These are phyloP conservation scores for Friedmanniomyces endolithicus DNA, from an alignment of 495 filamentous ascomycete genomes.

Conservation along the genomic window DNA sequence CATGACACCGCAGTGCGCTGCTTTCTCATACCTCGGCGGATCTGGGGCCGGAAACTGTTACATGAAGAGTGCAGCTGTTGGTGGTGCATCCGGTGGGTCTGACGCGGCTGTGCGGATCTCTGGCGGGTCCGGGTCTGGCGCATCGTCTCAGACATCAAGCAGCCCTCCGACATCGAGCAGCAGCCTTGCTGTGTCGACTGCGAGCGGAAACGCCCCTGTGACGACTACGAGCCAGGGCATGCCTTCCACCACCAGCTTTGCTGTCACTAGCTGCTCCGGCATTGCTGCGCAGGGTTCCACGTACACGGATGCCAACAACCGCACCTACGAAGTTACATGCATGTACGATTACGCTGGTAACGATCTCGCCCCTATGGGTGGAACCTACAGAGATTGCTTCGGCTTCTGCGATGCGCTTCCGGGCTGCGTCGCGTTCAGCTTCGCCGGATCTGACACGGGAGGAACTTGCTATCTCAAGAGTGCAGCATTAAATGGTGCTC, in stretches of 20 bases:
- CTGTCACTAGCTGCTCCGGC: neutral
- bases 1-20: constrained; percentile 4
- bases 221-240: neutral
- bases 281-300: neutral
- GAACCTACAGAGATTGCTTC: constrained; percentile 7
- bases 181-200: no score
- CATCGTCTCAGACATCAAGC: neutral
- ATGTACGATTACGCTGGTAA: constrained; percentile 5
- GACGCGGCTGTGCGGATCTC: neutral
- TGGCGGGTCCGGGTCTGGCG: neutral
- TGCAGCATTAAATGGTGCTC: neutral
- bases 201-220: no score
- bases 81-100: neutral
- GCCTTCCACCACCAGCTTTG: neutral
- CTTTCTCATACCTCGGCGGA: constrained; percentile 13
- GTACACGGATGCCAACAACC: constrained; percentile 1
- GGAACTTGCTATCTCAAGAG: constrained; percentile 12
- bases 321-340: constrained; percentile 7
- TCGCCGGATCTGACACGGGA: neutral
- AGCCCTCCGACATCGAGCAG: neutral
- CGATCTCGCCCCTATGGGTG: neutral
- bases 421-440: constrained; percentile 7
- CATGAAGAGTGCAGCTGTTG: constrained; percentile 9
- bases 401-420: neutral
- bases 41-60: constrained; percentile 15